phyloP scores from a whole-genome alignment of 2,329 filamentous ascomycete species.

The Colletotrichum sp. region DNA sequence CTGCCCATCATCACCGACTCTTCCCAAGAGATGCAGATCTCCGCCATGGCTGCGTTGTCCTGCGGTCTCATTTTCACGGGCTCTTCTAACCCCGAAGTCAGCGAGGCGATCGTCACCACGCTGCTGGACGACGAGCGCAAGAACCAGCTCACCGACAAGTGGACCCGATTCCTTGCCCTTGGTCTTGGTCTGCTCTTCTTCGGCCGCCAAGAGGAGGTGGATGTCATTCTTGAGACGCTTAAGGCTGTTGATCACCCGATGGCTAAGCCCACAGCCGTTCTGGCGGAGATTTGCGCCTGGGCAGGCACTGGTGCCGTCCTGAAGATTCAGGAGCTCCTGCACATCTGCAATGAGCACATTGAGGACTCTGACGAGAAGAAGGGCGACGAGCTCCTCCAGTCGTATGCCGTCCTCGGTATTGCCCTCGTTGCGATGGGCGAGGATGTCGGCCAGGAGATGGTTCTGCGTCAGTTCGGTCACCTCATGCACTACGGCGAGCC shows the following conservation, averaged over 20 bases:
- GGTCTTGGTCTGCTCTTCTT: constrained; percentile 95
- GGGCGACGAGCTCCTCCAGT: constrained; percentile 92
- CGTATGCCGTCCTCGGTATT: constrained; percentile 93
- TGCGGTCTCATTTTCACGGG: constrained; percentile 92
- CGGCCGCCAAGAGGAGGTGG: constrained; percentile 97
- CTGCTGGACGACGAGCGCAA: constrained; percentile 92
- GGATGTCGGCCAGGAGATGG: constrained; percentile 98
- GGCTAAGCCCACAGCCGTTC: constrained; percentile 91
- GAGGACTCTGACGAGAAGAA: constrained; percentile 95
- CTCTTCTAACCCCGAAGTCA: constrained; percentile 88
- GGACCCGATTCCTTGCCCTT: constrained; percentile 95
- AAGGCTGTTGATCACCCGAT: constrained; percentile 98
- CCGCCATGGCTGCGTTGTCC: constrained; percentile 92
- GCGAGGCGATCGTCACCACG: constrained; percentile 89
- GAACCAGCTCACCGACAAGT: constrained; percentile 94
- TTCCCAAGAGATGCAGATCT: constrained; percentile 89
- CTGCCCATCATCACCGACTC: constrained; percentile 88
- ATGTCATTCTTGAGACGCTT: constrained; percentile 93
- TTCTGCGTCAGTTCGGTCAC: constrained; percentile 94
- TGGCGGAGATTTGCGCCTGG: constrained; percentile 97
- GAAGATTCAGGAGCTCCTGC: constrained; percentile 95
- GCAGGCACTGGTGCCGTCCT: constrained; percentile 95
- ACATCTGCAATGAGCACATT: constrained; percentile 97
- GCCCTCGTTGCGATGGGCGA: constrained; percentile 97
- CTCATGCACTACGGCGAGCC: constrained; percentile 99